Base-by-base conservation (phyloP, 768 basidiomycete genomes). In the Lyophyllum shimeji region DNA sequence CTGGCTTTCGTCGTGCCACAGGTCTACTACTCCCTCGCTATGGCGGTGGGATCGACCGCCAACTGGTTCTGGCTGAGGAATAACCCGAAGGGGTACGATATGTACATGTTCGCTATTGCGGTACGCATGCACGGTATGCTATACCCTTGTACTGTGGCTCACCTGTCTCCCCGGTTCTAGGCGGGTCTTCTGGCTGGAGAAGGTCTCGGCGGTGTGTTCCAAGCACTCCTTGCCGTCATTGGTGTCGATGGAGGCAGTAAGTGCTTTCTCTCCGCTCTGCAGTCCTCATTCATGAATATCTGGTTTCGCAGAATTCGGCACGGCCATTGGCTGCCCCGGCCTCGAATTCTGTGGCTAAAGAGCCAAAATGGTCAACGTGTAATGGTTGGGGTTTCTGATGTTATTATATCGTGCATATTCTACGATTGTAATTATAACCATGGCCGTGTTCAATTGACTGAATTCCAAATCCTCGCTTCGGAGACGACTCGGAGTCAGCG, bases 131-230 rank as follows among this genome's bases (percentile, higher is more conserved):
- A 11, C 21, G 34, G 11, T 39, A 31, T 15, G 4, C n/a, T 18
- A 9, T 17, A n/a, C 15, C 15, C 13, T 23, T 33, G 1, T 44
- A 24, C 27, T 42, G 18, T 21, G 47, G 27, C 46, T 55, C 4
- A 17, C 23, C 12, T 39, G 9, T 33, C 18, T 44, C 27, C 20
- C 33, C 27, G 20, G 12, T 44, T 5, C 43, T 29, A 68, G 71
- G 75, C 78, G 45, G 83, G 83, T 61, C 68, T 82, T 56, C 70
- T 84, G 31, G 81, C 82, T 33, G 83, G 83, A 24, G 83, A 84
- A 59, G 84, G 84, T 68, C 71, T 85, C 31, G 84, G 82, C 25
- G 84, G 83, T 63, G 82, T 85, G 49, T 75, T 84, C 65, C 78
- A 80, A 58, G 82, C 83, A 12, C 65, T 84, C n/a, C 71, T 85